Evolutionary conservation across 495 filamentous ascomycete genomes (phyloP).

Genomic region (Mycothermus thermophilus): DNA sequence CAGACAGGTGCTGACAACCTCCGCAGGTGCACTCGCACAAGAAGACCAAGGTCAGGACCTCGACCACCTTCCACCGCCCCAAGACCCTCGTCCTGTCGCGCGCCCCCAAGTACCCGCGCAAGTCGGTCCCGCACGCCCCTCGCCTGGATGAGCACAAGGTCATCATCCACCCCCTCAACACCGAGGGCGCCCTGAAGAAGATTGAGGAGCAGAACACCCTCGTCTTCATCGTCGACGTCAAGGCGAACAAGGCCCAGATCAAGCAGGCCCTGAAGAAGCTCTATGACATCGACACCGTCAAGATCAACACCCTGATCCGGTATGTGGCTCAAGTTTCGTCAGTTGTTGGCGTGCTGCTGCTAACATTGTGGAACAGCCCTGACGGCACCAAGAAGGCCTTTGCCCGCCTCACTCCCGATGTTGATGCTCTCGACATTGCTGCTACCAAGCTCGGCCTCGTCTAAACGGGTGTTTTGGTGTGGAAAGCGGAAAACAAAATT

Average conservation of each 20-base stretch:
- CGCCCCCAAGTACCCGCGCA: conserved; percentile 90
- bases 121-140: conserved; percentile 77
- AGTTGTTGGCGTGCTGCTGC: no score
- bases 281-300: conserved; percentile 94
- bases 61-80: conserved; percentile 92
- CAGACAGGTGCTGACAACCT: conserved; percentile 7
- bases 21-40: conserved; percentile 62
- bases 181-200: conserved; percentile 99
- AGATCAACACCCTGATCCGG: conserved; percentile 99
- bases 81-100: conserved; percentile 88
- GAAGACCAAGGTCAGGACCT: conserved; percentile 77
- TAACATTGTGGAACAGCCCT: conserved; percentile 49
- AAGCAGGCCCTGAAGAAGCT: conserved; percentile 97
- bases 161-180: conserved; percentile 77
- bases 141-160: conserved; percentile 89
- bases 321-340: conserved; percentile 40
- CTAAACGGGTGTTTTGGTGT: conserved; percentile 35
- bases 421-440: conserved; percentile 97
- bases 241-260: conserved; percentile 99
- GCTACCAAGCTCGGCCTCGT: conserved; percentile 98
- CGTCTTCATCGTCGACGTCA: conserved; percentile 95
- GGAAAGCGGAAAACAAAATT: conserved; percentile 9
- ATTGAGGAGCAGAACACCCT: conserved; percentile 99
- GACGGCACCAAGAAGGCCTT: conserved; percentile 98
- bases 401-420: conserved; percentile 83